Percentiles rank a stretch among this genome's conserved stretches.
phyloP scores from a whole-genome alignment of 192 early-diverging fungal genomes.

The Polychytrium aggregatum region DNA sequence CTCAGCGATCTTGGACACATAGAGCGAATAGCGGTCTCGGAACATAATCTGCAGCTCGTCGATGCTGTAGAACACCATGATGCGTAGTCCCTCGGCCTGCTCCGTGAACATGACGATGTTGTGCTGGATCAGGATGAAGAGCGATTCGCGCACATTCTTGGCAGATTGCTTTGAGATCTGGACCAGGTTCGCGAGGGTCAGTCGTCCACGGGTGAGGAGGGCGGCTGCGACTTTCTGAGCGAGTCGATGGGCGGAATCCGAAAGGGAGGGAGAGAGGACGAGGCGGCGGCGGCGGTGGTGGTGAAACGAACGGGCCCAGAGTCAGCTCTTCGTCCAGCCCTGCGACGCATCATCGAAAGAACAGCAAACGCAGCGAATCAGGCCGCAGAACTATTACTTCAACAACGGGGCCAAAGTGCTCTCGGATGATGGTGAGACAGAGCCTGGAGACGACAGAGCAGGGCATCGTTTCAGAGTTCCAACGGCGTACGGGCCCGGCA shows the following conservation, averaged over 20 bases:
- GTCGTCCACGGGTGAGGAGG: constrained; percentile 56
- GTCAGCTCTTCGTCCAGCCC: background rate
- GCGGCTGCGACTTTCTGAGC: constrained; percentile 49
- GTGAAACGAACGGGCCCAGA: background rate
- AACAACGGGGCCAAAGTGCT: constrained; percentile 71
- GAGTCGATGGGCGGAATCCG: background rate
- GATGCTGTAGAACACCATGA: constrained; percentile 58
- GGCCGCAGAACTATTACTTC: too few relatives aligned
- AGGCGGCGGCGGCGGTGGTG: background rate
- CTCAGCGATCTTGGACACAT: constrained; percentile 8
- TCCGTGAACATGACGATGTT: constrained; percentile 62
- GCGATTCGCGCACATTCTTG: constrained; percentile 52
- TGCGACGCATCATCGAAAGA: background rate
- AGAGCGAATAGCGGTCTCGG: constrained; percentile 26
- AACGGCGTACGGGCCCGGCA: too few relatives aligned
- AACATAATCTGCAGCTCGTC: constrained; percentile 44
- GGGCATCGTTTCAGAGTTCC: too few relatives aligned
- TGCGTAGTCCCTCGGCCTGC: constrained; percentile 40
- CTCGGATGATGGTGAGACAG: constrained; percentile 53
- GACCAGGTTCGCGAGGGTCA: constrained; percentile 40
- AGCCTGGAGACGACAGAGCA: too few relatives aligned
- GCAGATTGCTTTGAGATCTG: constrained; percentile 33
- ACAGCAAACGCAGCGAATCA: background rate
- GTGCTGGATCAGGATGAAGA: constrained; percentile 84
- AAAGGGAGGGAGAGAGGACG: background rate